Percentiles rank a stretch among this genome's conserved stretches.
Evolutionary conservation across 352 stramenopile genomes (phyloP).

Genomic region (Stramenopiles sp.): DNA sequence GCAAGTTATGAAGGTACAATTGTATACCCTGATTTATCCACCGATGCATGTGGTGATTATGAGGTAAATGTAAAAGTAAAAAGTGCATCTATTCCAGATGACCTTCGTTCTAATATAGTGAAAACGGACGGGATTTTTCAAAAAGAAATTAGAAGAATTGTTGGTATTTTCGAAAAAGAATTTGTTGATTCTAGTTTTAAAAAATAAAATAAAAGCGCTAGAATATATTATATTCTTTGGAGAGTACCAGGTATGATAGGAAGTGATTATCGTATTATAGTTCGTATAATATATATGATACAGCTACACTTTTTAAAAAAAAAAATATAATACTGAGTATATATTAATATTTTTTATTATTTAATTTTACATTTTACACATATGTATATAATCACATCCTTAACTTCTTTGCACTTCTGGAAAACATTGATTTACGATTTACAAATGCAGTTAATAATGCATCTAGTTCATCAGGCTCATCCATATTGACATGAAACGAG

Average conservation of each 20-base stretch:
- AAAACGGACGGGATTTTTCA: background rate
- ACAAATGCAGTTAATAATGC: background rate
- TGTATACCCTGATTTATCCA: background rate
- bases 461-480: background rate
- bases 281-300: no score
- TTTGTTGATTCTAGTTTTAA: no score
- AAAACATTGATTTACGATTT: background rate
- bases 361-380: no score
- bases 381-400: no score
- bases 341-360: no score
- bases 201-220: no score
- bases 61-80: background rate
- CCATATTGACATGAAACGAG: background rate
- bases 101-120: background rate
- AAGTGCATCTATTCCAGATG: background rate
- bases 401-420: background rate
- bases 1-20: background rate
- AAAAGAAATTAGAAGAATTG: background rate
- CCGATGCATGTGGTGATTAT: background rate
- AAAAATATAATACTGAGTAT: no score
- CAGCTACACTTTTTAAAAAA: no score
- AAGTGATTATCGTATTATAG: no score
- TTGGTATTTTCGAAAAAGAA: background rate
- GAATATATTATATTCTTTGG: no score
- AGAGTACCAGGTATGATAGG: no score